Percentiles rank a stretch among this genome's conserved stretches.
Evolutionary conservation across 768 basidiomycete genomes (phyloP).

Genomic region (Kwoniella bestiolae): DNA sequence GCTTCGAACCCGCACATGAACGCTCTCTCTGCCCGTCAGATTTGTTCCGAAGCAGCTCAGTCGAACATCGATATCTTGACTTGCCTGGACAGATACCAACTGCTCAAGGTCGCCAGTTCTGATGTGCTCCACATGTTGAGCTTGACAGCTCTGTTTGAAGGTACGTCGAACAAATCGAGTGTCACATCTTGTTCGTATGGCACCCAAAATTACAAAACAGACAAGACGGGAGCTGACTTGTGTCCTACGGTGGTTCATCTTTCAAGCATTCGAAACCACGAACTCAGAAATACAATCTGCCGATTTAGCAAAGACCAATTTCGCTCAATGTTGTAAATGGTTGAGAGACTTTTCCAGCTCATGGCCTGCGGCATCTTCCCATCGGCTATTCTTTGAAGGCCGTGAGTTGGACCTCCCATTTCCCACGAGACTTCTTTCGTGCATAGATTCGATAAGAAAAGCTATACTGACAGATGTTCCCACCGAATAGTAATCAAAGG

Average conservation of each 20-base stretch:
- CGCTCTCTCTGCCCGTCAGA: slow-evolving; percentile 19
- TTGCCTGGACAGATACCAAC: slow-evolving; percentile 30
- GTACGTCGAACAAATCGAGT: slow-evolving; percentile 16
- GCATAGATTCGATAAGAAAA: too few species aligned
- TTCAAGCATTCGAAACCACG: slow-evolving; percentile 41
- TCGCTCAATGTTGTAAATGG: slow-evolving; percentile 49
- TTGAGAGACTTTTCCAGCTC: slow-evolving; percentile 38
- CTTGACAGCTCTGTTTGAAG: slow-evolving; percentile 44
- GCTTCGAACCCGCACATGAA: not conserved
- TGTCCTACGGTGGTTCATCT: too few species aligned
- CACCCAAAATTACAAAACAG: too few species aligned
- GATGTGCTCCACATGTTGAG: slow-evolving; percentile 48
- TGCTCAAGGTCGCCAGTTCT: slow-evolving; percentile 36
- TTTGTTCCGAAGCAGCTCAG: slow-evolving; percentile 46
- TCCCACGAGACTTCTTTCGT: too few species aligned
- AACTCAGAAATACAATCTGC: slow-evolving; percentile 28
- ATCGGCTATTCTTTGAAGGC: slow-evolving; percentile 49
- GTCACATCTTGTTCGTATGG: not conserved
- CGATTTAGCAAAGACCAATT: slow-evolving; percentile 36
- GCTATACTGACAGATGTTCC: not conserved
- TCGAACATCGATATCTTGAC: slow-evolving; percentile 34
- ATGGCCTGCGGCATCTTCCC: slow-evolving; percentile 46
- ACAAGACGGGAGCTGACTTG: too few species aligned
- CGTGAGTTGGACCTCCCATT: slow-evolving; percentile 40
- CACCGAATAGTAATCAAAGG: slow-evolving; percentile 33